A percentile compares a stretch with the other conserved stretches of the same genome.
Evolutionary conservation across 305 asterid genomes (phyloP).

Genomic region (Stenogyne calaminthoides): DNA sequence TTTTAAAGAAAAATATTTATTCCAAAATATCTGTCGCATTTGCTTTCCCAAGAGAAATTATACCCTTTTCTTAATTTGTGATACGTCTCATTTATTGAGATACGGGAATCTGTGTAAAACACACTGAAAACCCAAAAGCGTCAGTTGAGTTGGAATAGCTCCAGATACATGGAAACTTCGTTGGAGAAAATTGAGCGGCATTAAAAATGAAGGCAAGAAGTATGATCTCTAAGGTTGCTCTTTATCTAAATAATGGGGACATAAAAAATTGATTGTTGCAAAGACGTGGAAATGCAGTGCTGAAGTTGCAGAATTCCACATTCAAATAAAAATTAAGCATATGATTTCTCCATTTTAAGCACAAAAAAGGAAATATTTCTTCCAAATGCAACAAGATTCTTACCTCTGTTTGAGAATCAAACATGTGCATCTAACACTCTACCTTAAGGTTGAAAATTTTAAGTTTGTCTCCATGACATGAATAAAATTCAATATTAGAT

Average conservation of each 20-base stretch:
- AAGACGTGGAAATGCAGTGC: too few relatives aligned
- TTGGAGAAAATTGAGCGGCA: constrained; percentile 8
- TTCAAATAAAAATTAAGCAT: neutral
- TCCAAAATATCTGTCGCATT: too few relatives aligned
- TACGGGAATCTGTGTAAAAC: too few relatives aligned
- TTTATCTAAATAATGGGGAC: neutral
- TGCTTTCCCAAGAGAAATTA: too few relatives aligned
- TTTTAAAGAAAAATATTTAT: too few relatives aligned
- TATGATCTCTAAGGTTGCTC: neutral
- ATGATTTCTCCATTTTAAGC: neutral
- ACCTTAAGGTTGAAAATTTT: neutral
- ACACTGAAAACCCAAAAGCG: too few relatives aligned
- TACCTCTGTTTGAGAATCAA: neutral
- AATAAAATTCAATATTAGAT: neutral
- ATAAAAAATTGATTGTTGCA: neutral
- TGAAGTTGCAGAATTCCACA: neutral
- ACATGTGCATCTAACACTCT: neutral
- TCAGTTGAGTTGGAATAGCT: too few relatives aligned
- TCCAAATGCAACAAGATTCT: neutral
- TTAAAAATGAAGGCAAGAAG: neutral
- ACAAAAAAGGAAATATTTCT: neutral
- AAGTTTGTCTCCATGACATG: neutral
- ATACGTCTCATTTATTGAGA: too few relatives aligned
- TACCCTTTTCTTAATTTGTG: too few relatives aligned
- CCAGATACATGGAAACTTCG: constrained; percentile 1